Conservation (phyloP, 2,329 filamentous ascomycete genomes). For the Sporothrix pallida region DNA sequence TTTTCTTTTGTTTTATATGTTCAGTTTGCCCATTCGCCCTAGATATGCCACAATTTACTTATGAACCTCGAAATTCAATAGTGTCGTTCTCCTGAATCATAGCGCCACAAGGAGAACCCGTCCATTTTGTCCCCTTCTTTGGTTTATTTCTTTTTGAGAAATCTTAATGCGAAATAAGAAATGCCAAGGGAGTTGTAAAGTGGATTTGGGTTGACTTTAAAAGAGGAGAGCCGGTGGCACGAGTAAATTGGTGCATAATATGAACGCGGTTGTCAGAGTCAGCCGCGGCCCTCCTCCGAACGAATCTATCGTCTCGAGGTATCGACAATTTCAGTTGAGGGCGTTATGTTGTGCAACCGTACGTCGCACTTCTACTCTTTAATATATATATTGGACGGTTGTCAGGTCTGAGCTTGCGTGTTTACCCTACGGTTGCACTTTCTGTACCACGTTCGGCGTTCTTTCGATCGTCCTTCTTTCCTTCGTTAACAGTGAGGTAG, state of each 20-base stretch:
- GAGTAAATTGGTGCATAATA: not conserved
- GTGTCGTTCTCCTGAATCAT: not conserved
- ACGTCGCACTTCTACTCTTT: not conserved
- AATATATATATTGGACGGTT: not conserved
- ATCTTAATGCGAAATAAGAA: not conserved
- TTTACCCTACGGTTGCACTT: not conserved
- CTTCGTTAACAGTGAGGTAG: not conserved
- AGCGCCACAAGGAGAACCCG: not conserved
- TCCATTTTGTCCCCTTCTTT: not conserved
- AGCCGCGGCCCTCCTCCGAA: not conserved
- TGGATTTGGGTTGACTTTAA: not conserved
- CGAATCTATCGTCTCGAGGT: not conserved
- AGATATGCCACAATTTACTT: not conserved
- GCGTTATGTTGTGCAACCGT: not conserved
- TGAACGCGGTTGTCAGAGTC: not conserved
- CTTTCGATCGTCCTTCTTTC: not conserved
- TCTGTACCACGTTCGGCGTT: not conserved
- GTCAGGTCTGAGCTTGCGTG: not conserved
- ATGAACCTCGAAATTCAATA: not conserved
- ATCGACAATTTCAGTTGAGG: not conserved
- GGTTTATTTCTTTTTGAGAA: not conserved
- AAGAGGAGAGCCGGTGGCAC: not conserved
- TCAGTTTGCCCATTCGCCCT: not conserved
- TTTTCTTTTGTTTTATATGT: not conserved
- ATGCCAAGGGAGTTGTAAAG: not conserved